A percentile compares a stretch with the other conserved stretches of the same genome.
Evolutionary conservation across 2,329 filamentous ascomycete genomes (phyloP).

Genomic region (Trichophaea hybrida): DNA sequence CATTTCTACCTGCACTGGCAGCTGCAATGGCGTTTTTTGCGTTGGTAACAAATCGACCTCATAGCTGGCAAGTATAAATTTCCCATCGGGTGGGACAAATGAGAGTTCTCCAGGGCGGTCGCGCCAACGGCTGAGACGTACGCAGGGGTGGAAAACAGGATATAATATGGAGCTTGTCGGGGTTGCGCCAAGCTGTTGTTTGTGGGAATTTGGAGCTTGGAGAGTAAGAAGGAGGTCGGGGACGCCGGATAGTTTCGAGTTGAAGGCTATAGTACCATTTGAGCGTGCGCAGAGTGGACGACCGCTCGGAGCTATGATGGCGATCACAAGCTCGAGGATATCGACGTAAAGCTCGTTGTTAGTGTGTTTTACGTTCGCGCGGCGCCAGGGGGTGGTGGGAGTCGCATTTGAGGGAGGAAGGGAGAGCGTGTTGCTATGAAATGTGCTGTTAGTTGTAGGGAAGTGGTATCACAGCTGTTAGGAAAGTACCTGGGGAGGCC

Average conservation of each 20-base stretch:
- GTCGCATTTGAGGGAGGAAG: conserved; percentile 28
- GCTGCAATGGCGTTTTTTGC: conserved; percentile 48
- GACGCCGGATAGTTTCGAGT: conserved; percentile 82
- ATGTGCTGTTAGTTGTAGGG: neutral
- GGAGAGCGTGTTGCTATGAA: neutral
- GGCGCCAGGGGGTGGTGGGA: conserved; percentile 65
- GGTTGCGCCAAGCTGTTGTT: conserved; percentile 48
- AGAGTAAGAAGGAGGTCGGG: conserved; percentile 77
- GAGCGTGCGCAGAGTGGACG: conserved; percentile 73
- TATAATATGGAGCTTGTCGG: conserved; percentile 52
- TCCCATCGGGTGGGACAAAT: conserved; percentile 87
- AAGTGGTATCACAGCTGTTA: neutral
- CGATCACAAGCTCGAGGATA: conserved; percentile 74
- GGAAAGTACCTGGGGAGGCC: conserved; percentile 51
- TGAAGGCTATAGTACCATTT: conserved; percentile 88
- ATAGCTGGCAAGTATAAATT: conserved; percentile 86
- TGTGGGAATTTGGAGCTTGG: conserved; percentile 49
- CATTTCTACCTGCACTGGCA: conserved; percentile 71
- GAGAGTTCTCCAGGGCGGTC: conserved; percentile 82
- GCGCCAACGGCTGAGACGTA: conserved; percentile 77
- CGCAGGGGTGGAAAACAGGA: conserved; percentile 92
- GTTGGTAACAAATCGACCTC: conserved; percentile 66
- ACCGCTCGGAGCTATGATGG: conserved; percentile 82
- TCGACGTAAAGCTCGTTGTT: conserved; percentile 97
- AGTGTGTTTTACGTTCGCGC: conserved; percentile 84